Evolutionary conservation across 129 eudicot species (phyloP).

Genomic region (Rutidosis leptorrhynchoides): DNA sequence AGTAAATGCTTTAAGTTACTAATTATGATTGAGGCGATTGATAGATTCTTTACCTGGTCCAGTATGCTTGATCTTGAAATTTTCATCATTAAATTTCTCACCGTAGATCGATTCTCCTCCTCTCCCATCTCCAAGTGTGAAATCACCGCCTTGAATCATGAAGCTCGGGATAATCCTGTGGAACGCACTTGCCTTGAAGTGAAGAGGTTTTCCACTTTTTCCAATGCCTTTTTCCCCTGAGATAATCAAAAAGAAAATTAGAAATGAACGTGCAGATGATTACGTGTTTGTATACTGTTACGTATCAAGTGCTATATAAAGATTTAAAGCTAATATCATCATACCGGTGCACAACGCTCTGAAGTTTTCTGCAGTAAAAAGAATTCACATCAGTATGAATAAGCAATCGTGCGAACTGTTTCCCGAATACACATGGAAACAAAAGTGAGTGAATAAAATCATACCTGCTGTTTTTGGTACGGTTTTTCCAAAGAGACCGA

Average conservation of each 20-base stretch:
- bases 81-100: conserved; percentile 78
- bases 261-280: neutral
- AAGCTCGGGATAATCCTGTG: conserved; percentile 91
- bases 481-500: conserved; percentile 90
- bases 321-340: no score
- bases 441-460: no score
- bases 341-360: conserved; percentile 95
- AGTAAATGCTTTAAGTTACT: neutral
- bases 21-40: neutral
- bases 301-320: no score
- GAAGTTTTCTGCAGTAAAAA: conserved; percentile 66
- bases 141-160: conserved; percentile 98
- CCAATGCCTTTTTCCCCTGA: conserved; percentile 90
- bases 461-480: conserved; percentile 96
- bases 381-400: conserved; percentile 12
- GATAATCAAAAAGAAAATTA: neutral
- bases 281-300: no score
- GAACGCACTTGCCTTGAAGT: conserved; percentile 85
- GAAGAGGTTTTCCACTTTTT: conserved; percentile 79
- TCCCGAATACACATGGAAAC: no score
- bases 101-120: conserved; percentile 98
- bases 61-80: conserved; percentile 90
- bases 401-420: no score
- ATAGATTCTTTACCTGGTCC: conserved; percentile 54
- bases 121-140: conserved; percentile 84